Percentiles rank a stretch among this genome's conserved stretches.
phyloP scores from a whole-genome alignment of 2,329 filamentous ascomycete species.

The Fusarium sp. region DNA sequence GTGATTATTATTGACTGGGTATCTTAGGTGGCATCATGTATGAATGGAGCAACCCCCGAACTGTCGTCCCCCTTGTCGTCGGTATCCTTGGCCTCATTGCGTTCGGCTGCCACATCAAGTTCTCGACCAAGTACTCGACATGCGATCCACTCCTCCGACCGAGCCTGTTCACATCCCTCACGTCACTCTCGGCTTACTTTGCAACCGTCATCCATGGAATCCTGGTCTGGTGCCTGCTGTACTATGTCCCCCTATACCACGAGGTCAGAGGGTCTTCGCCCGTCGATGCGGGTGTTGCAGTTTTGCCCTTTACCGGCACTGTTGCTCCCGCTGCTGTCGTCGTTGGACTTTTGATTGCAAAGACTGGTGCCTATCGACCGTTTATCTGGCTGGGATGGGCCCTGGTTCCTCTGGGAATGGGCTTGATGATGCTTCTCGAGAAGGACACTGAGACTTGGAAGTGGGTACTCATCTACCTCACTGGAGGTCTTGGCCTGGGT shows the following conservation, averaged over 20 bases:
- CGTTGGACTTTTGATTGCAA: constrained; percentile 66
- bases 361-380: constrained; percentile 70
- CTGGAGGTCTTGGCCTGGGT: constrained; percentile 70
- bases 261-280: constrained; percentile 38
- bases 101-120: constrained; percentile 36
- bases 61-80: constrained; percentile 70
- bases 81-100: constrained; percentile 57
- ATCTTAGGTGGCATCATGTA: constrained; percentile 71
- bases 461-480: constrained; percentile 73
- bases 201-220: constrained; percentile 39
- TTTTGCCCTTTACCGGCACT: constrained; percentile 71
- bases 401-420: constrained; percentile 69
- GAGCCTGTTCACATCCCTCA: constrained; percentile 39
- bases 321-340: constrained; percentile 70
- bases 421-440: constrained; percentile 63
- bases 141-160: constrained; percentile 40
- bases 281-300: constrained; percentile 57
- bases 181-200: constrained; percentile 38
- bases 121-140: constrained; percentile 33
- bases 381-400: constrained; percentile 72
- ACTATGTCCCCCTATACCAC: constrained; percentile 40
- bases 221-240: constrained; percentile 37
- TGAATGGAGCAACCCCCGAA: constrained; percentile 71
- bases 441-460: constrained; percentile 61
- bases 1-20: constrained; percentile 5